These are phyloP conservation scores for Austropuccinia psidii DNA, from an alignment of 1,284 basidiomycete species.

Conservation along the genomic window DNA sequence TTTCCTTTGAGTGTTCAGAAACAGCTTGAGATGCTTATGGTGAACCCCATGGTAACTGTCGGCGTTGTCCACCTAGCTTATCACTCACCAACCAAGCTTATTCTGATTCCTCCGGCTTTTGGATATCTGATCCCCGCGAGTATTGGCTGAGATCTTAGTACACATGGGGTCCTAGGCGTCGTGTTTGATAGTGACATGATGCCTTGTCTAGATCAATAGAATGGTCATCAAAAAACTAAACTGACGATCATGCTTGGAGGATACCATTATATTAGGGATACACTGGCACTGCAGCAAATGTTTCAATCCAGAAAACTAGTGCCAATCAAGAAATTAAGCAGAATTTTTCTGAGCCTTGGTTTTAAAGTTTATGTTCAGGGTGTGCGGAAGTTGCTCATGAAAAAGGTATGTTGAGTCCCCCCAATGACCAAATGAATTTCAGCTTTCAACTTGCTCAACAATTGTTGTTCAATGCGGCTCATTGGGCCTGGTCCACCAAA, in stretches of 20 bases:
- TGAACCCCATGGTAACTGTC: constrained; percentile 53
- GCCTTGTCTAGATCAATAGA: constrained; percentile 42
- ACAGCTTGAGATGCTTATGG: constrained; percentile 56
- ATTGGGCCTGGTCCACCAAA: too few species aligned
- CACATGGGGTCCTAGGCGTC: constrained; percentile 50
- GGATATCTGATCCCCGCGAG: constrained; percentile 87
- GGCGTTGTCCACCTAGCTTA: constrained; percentile 61
- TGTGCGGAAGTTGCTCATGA: too few species aligned
- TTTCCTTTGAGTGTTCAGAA: constrained; percentile 50
- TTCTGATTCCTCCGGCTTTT: constrained; percentile 60
- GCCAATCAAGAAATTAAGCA: too few species aligned
- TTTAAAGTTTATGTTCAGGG: too few species aligned
- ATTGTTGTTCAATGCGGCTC: too few species aligned
- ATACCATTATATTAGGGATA: constrained; percentile 53
- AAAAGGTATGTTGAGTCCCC: too few species aligned
- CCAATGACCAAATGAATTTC: too few species aligned
- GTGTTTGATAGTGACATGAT: constrained; percentile 58
- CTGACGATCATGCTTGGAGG: constrained; percentile 89
- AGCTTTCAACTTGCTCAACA: too few species aligned
- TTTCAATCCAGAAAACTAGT: too few species aligned
- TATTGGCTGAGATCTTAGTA: constrained; percentile 51
- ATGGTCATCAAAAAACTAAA: constrained; percentile 53
- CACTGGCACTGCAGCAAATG: too few species aligned
- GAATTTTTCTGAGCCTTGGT: too few species aligned
- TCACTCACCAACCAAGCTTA: constrained; percentile 52